phyloP scores from a whole-genome alignment of 495 filamentous ascomycete genomes.

The Neurospora sp. region DNA sequence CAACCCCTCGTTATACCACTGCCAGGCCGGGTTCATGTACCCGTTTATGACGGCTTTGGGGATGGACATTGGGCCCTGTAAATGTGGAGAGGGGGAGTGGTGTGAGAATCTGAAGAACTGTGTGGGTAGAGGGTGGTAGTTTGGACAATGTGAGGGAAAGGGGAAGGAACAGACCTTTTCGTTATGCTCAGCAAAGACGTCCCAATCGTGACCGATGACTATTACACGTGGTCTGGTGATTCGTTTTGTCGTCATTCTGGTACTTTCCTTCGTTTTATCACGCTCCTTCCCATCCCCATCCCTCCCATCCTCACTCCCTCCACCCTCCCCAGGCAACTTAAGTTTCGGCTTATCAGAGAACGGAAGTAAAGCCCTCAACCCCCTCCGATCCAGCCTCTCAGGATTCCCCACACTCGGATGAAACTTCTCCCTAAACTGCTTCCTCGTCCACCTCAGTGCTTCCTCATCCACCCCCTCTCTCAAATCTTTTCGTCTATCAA shows the following conservation, averaged over 20 bases:
- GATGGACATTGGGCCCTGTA: constrained; percentile 22
- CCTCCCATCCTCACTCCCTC: constrained; percentile 5
- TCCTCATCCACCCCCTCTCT: constrained; percentile 35
- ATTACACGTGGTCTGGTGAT: constrained; percentile 30
- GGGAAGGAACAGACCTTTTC: constrained; percentile 22
- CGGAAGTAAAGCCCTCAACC: constrained; percentile 41
- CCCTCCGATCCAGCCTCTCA: constrained; percentile 46
- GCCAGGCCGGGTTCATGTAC: constrained; percentile 48
- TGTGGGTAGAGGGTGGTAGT: neutral
- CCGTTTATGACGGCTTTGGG: constrained; percentile 35
- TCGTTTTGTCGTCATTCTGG: neutral
- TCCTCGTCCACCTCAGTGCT: constrained; percentile 35
- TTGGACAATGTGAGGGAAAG: neutral
- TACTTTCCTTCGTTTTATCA: neutral
- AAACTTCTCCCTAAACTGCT: constrained; percentile 33
- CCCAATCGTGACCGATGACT: constrained; percentile 53
- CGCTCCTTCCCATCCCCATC: neutral
- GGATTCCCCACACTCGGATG: constrained; percentile 44
- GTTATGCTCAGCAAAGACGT: constrained; percentile 45
- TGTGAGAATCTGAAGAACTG: neutral
- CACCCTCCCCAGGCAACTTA: constrained; percentile 21
- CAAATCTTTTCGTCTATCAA: constrained; percentile 31
- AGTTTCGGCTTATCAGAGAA: constrained; percentile 37
- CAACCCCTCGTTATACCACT: constrained; percentile 47
- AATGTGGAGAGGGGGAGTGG: neutral